Base-by-base conservation (phyloP, 2,329 filamentous ascomycete genomes). In the Dothiorella sarmentorum region DNA sequence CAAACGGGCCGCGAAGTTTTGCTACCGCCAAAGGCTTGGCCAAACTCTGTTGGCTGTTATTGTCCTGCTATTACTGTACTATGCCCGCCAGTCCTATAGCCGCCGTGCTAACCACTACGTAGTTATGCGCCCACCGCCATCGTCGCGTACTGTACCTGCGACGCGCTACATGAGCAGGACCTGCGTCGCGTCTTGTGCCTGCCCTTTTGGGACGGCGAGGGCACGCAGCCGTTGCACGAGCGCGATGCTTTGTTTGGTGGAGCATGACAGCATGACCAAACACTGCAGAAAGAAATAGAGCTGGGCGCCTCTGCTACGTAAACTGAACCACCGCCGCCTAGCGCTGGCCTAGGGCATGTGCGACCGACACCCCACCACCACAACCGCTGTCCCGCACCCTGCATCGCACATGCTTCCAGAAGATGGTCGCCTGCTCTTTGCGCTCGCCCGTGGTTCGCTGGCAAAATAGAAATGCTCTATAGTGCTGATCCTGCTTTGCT, bases 401-500 rank as follows among this genome's bases (percentile, higher is more conserved):
- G 40, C 53, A 40, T 56, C 33, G 40, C 53, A 56, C 53, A 35
- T 56, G 40, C 40, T 56, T 56, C 53, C 40, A 56, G 53, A 55
- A 56, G 24, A 47, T 47, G 27, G 43, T 43, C 40, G 40, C 9
- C 40, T 43, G 40, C 20, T 22, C 18, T 56, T 29, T 29, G 44
- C 7, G 29, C 17, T 18, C 27, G 27, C 27, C 9, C 18, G 31
- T 51, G 47, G 47, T 51, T 51, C 47, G 47, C 47, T 51, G 47
- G 47, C 47, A 52, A 38, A 38, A 52, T 52, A 20, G 13, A 13
- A 31, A 11, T 26, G 31, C 47, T 52, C 37, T 56, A 42, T 56
- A 43, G 37, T 56, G 52, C 40, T 42, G 42, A 60, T 59, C 47
- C 44, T 37, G 44, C 35, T 55, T 42, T 57, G 61, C 61, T 55